Evolutionary conservation across 2,329 filamentous ascomycete species (phyloP).

Genomic region (Ophiostoma fasciatum): DNA sequence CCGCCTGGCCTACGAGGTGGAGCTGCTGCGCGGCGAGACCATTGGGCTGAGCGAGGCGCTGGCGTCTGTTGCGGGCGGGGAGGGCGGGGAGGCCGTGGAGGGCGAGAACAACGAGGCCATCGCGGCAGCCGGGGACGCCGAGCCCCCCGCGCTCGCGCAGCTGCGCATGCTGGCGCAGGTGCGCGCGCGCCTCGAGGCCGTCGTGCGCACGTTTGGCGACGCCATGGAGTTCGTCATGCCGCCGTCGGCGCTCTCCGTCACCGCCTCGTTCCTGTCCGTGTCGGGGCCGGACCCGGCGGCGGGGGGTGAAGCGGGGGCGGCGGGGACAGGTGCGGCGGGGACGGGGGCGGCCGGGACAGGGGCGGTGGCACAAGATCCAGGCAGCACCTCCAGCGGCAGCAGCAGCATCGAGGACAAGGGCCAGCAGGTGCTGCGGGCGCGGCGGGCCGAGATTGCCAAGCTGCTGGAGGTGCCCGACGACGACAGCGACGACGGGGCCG

Average conservation of each 20-base stretch:
- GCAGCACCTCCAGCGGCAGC: no score
- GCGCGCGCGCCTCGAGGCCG: constrained; percentile 68
- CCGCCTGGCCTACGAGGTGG: constrained; percentile 84
- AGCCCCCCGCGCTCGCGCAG: constrained; percentile 58
- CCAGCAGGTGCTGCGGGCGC: constrained; percentile 57
- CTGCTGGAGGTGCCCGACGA: constrained; percentile 31
- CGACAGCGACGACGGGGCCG: constrained; percentile 25
- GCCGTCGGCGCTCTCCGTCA: constrained; percentile 70
- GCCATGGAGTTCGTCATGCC: constrained; percentile 93
- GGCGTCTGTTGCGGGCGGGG: constrained; percentile 15
- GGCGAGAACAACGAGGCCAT: not conserved
- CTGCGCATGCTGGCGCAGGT: constrained; percentile 74
- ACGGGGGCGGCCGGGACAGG: not conserved
- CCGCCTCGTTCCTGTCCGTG: constrained; percentile 77
- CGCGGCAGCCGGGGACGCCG: constrained; percentile 15
- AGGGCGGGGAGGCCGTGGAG: not conserved
- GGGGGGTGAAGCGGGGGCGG: constrained; percentile 24
- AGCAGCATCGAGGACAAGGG: constrained; percentile 62
- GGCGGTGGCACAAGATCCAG: no score
- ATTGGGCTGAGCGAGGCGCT: constrained; percentile 66
- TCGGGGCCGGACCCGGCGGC: constrained; percentile 65
- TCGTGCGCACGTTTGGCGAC: constrained; percentile 83
- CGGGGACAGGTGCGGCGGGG: not conserved
- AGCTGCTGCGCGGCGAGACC: constrained; percentile 80
- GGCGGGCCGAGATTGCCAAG: constrained; percentile 56